phyloP scores from a whole-genome alignment of 768 basidiomycete species.

The Psilocybe azurescens region DNA sequence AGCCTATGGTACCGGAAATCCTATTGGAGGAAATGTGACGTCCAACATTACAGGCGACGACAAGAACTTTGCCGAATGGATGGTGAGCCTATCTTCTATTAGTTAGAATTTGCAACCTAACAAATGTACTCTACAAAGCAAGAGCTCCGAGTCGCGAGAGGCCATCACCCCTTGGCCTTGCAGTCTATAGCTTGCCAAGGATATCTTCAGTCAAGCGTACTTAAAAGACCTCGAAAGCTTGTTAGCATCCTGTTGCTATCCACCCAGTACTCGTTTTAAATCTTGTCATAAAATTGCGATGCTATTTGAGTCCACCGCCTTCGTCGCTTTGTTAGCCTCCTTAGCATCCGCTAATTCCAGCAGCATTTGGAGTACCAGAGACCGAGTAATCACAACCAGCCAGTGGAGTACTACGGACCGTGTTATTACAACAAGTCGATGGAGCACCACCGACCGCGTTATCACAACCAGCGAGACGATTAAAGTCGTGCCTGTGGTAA shows the following conservation, averaged over 20 bases:
- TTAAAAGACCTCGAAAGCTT: too few relatives aligned
- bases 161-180: too few relatives aligned
- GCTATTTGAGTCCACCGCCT: too few relatives aligned
- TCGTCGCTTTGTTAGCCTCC: background rate
- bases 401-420: background rate
- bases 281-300: too few relatives aligned
- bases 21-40: conserved; percentile 50
- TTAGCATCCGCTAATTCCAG: background rate
- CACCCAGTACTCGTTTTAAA: too few relatives aligned
- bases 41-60: conserved; percentile 46
- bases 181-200: too few relatives aligned
- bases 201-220: too few relatives aligned
- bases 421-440: background rate
- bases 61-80: conserved; percentile 46
- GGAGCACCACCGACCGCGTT: background rate
- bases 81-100: conserved; percentile 30
- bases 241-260: too few relatives aligned
- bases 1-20: conserved; percentile 44
- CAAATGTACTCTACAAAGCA: too few relatives aligned
- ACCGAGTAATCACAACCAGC: background rate
- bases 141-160: too few relatives aligned
- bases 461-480: background rate
- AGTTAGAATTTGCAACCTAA: too few relatives aligned
- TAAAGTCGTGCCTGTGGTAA: too few relatives aligned
- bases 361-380: background rate